Base-by-base conservation (phyloP, 768 basidiomycete genomes). In the Suillus subluteus region DNA sequence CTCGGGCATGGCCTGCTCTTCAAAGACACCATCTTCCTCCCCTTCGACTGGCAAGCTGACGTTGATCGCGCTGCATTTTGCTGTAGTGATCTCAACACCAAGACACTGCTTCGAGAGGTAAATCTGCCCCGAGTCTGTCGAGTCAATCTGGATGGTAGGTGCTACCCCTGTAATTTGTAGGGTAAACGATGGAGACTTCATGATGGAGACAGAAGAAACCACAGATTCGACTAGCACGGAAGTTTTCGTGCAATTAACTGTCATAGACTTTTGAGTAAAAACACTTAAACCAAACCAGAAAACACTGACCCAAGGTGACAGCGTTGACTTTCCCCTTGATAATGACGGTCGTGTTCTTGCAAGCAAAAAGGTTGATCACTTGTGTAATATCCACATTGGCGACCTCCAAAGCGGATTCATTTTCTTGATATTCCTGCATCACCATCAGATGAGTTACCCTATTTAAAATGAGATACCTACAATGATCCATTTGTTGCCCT, bases 291-390 rank as follows among this genome's bases (percentile, higher is more conserved):
- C 38, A 54, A 63, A 37, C 44, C 58, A n/a, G 12, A 12, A 43
- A n/a, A 21, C 55, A 70, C 76, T 68, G 62, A 98, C 97, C 85
- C 66, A 99, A 80, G 23, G 90, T 94, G 55, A 99, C 89, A 4
- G 95, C 96, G 73, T 99, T 99, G 70, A 94, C 88, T 80, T 99
- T 99, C 73, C 97, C 96, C 76, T 91, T 91, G 75, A 99, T 83
- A 62, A 91, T 76, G 65, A 99, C 81, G 0, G 90, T 91, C 12
- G 87, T 85, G 69, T 91, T 91, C 82, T 95, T 98, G 84, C 96
- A 98, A 15, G 89, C 90, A 76, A 89, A 99, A 58, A 99, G 81
- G 77, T 95, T 96, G 66, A 99, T 87, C 4, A 87, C 87, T 65
- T 99, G 96, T 72, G 81, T 91, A 64, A 95, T 81, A 74, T 91